Conservation (phyloP, 192 early-diverging fungal genomes). For the Gryganskiella cystojenkinii region DNA sequence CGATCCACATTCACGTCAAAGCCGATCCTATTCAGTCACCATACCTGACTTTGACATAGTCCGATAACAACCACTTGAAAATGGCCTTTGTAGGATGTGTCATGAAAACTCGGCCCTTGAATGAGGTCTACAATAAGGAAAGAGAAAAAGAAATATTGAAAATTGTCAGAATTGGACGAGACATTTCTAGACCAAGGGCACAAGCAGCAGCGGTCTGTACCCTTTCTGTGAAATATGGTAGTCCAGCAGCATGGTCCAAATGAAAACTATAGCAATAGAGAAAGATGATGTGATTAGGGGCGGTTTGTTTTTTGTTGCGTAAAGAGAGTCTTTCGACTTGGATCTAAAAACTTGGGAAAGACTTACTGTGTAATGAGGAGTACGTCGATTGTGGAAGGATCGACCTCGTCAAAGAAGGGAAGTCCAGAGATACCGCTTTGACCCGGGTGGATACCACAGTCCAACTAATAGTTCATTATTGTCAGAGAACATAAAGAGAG, state of each 20-base stretch:
- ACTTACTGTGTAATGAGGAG: conserved; percentile 93
- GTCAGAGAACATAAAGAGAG: conserved; percentile 17
- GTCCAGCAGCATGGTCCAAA: conserved; percentile 94
- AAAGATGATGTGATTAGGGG: too few relatives aligned
- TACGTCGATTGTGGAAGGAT: conserved; percentile 88
- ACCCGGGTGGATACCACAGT: conserved; percentile 97
- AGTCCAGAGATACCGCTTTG: conserved; percentile 89
- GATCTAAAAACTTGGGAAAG: not conserved
- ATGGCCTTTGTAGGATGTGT: conserved; percentile 99
- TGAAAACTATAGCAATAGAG: conserved; percentile 77
- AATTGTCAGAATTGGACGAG: too few relatives aligned
- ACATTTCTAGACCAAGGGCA: too few relatives aligned
- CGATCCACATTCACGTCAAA: too few relatives aligned
- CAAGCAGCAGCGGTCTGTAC: conserved; percentile 50
- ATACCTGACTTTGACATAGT: conserved; percentile 92
- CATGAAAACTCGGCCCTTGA: conserved; percentile 98
- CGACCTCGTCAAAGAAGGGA: conserved; percentile 96
- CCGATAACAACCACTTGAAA: conserved; percentile 94
- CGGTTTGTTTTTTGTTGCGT: not conserved
- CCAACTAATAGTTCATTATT: conserved; percentile 68
- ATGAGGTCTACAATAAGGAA: conserved; percentile 74
- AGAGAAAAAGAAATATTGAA: not conserved
- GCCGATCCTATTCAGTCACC: not conserved
- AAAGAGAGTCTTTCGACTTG: not conserved
- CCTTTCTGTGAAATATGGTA: conserved; percentile 97